phyloP scores from a whole-genome alignment of 2,329 filamentous ascomycete species.

The Beauveria sp. region DNA sequence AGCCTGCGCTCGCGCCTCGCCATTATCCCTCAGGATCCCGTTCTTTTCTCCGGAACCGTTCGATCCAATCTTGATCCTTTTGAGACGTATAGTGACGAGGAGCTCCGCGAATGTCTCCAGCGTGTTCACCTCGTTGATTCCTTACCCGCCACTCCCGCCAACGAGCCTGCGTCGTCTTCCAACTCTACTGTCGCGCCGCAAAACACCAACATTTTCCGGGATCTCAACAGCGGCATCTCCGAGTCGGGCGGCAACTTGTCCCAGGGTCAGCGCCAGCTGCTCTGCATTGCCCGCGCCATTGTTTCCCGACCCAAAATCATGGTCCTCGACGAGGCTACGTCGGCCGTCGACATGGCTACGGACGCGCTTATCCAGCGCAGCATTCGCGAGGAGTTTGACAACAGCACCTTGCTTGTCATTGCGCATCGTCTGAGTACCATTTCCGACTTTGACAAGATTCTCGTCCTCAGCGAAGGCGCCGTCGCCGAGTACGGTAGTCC shows the following conservation, averaged over 20 bases:
- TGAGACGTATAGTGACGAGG: constrained; percentile 57
- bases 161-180: constrained; percentile 30
- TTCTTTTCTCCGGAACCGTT: constrained; percentile 73
- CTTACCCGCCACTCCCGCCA: constrained; percentile 29
- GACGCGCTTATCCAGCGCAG: constrained; percentile 66
- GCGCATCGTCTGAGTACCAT: constrained; percentile 71
- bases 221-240: constrained; percentile 55
- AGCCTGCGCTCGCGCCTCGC: constrained; percentile 66
- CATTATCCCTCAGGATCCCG: constrained; percentile 75
- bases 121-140: constrained; percentile 59
- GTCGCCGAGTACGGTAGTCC: constrained; percentile 63
- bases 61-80: constrained; percentile 73
- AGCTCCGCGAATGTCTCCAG: constrained; percentile 60
- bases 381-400: constrained; percentile 64
- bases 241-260: constrained; percentile 69
- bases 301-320: constrained; percentile 67
- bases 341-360: constrained; percentile 69
- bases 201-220: constrained; percentile 59
- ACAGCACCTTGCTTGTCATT: constrained; percentile 64
- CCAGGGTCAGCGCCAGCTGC: constrained; percentile 68
- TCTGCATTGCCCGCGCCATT: constrained; percentile 67
- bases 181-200: constrained; percentile 26
- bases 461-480: constrained; percentile 60
- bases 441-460: constrained; percentile 66
- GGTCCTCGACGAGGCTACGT: constrained; percentile 74